Evolutionary conservation across 73 alveolate species (phyloP).

Genomic region (Tetrahymena malaccensis): DNA sequence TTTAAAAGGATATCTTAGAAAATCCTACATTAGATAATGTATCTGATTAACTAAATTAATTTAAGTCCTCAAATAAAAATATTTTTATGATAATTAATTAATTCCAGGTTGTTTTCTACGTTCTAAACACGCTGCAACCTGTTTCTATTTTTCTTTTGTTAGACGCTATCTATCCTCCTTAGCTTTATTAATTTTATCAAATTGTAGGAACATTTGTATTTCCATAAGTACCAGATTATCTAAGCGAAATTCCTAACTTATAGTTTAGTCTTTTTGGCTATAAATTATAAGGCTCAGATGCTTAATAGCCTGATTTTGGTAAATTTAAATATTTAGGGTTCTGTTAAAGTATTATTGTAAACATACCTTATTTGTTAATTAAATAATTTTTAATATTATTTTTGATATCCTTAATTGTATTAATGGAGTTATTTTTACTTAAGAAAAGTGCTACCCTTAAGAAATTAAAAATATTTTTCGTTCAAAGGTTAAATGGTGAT

Average conservation of each 20-base stretch:
- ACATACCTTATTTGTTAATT: not conserved
- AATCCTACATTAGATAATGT: not conserved
- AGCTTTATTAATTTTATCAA: too few relatives aligned
- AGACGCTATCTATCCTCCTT: not conserved
- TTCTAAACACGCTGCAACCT: not conserved
- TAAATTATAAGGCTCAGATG: not conserved
- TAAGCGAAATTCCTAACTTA: not conserved
- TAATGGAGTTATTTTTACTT: too few relatives aligned
- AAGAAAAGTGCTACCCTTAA: not conserved
- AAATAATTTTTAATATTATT: too few relatives aligned
- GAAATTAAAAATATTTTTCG: too few relatives aligned
- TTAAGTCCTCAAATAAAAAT: not conserved
- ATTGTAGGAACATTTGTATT: not conserved
- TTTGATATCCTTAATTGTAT: too few relatives aligned
- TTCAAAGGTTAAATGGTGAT: not conserved
- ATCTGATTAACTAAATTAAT: not conserved
- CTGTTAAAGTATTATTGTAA: not conserved
- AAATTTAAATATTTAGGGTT: not conserved
- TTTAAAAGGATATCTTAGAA: not conserved
- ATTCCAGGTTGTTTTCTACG: not conserved
- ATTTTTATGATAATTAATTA: too few relatives aligned
- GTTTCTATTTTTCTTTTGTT: not conserved
- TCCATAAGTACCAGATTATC: not conserved
- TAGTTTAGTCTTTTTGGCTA: not conserved
- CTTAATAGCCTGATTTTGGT: not conserved